These are phyloP conservation scores for Dittrichia graveolens DNA, from an alignment of 129 eudicot species.

Conservation along the genomic window DNA sequence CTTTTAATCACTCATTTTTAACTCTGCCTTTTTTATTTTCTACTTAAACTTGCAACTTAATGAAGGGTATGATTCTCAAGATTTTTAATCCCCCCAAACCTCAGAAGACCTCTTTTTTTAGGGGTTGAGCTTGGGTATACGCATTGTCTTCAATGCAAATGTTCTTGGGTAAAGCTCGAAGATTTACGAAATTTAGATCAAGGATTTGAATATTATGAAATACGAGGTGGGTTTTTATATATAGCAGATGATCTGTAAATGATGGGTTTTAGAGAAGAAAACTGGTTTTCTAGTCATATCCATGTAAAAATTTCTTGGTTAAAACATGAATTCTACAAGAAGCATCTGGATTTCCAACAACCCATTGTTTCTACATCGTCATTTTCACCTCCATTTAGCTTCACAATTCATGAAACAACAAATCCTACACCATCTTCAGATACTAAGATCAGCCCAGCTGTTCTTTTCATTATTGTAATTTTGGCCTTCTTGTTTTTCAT, in stretches of 20 bases:
- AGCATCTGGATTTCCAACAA: constrained; percentile 42
- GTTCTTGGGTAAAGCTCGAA: constrained; percentile 1
- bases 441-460: constrained; percentile 43
- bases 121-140: background rate
- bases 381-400: constrained; percentile 39
- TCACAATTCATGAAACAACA: constrained; percentile 28
- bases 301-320: constrained; percentile 73
- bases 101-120: constrained; percentile 18
- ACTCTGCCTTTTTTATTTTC: background rate
- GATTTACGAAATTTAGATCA: background rate
- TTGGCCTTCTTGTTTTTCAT: constrained; percentile 53
- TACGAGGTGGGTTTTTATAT: constrained; percentile 14
- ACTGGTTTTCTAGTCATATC: constrained; percentile 57
- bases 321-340: constrained; percentile 49
- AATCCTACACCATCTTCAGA: constrained; percentile 40
- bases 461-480: constrained; percentile 48
- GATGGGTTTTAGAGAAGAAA: constrained; percentile 42
- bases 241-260: constrained; percentile 33
- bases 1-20: constrained; percentile 10
- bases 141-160: constrained; percentile 16
- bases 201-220: constrained; percentile 10
- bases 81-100: background rate
- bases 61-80: background rate
- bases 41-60: constrained; percentile 5
- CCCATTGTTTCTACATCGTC: constrained; percentile 36